Base-by-base conservation (phyloP, 805 yeast species). In the Suhomyces canberraensis region DNA sequence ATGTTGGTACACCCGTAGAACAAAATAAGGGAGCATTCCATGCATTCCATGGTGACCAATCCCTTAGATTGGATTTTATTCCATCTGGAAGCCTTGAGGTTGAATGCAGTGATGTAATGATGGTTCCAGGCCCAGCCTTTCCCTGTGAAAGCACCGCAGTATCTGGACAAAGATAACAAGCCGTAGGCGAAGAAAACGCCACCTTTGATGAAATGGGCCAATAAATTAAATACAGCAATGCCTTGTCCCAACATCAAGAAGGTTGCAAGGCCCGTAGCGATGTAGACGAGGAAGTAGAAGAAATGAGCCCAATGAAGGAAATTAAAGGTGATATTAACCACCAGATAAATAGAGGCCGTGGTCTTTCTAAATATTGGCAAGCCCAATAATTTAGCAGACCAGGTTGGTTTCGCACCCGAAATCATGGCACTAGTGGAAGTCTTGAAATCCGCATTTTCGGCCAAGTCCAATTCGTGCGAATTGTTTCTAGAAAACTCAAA, bases 151-250 rank as follows among this genome's bases (percentile, higher is more conserved):
- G 82, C 85, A 3, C 98, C 98, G 50, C 88, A 79, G 60, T 85
- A 90, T 49, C 98, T 78, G 1, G 89, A 84, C 26, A 93, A 69
- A n/a, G 95, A 75, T 4, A 89, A 56, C 6, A 90, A 42, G 15
- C 98, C 98, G 26, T 84, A 64, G 4, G 71, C 45, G 40, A 88
- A 71, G 55, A 91, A 91, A 2, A 91, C 93, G 17, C 91, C 93
- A 42, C 98, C 98, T 61, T 91, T 91, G 59, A 91, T 91, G 73
- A 88, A 87, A 61, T 91, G 98, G 1, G 98, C 98, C 39, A 91
- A 71, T 35, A 91, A 60, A 50, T 87, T 88, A 66, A 87, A 91
- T 11, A 90, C 81, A 15, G 68, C 67, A 9, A 50, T 54, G 3
- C 79, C 90, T 59, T 76, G 63, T 26, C 95, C 98, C 51, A 89